phyloP scores from a whole-genome alignment of 2,329 filamentous ascomycete genomes.

The Diaporthe vexans region DNA sequence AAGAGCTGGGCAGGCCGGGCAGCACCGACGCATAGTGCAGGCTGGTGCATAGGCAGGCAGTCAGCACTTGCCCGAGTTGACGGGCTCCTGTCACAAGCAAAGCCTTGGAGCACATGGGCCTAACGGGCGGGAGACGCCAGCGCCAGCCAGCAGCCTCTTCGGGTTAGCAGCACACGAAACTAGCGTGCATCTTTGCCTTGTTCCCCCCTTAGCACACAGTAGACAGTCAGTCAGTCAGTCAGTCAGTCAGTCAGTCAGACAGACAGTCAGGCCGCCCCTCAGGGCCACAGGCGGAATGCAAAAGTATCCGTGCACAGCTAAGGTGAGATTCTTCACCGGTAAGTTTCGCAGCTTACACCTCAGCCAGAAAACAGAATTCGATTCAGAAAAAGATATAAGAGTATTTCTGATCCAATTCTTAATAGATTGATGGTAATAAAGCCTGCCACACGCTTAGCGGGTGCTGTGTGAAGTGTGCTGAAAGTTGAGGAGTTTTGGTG shows the following conservation, averaged over 20 bases:
- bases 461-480: too few species aligned
- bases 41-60: background rate
- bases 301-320: too few species aligned
- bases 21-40: slow-evolving; percentile 2
- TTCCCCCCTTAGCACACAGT: background rate
- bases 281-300: too few species aligned
- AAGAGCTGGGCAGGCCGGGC: slow-evolving; percentile 21
- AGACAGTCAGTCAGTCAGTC: background rate
- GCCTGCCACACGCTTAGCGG: too few species aligned
- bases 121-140: background rate
- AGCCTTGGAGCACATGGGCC: background rate
- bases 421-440: too few species aligned
- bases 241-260: background rate
- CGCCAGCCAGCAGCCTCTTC: slow-evolving; percentile 25
- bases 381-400: too few species aligned
- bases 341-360: too few species aligned
- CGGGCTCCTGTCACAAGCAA: slow-evolving; percentile 23
- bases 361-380: too few species aligned
- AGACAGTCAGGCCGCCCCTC: background rate
- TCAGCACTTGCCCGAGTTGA: slow-evolving; percentile 20
- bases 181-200: slow-evolving; percentile 1
- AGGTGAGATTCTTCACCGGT: too few species aligned
- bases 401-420: too few species aligned
- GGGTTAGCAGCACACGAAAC: slow-evolving; percentile 2
- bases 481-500: too few species aligned